Conservation (phyloP, 2,329 filamentous ascomycete genomes). For the Hymenoscyphus linearis region DNA sequence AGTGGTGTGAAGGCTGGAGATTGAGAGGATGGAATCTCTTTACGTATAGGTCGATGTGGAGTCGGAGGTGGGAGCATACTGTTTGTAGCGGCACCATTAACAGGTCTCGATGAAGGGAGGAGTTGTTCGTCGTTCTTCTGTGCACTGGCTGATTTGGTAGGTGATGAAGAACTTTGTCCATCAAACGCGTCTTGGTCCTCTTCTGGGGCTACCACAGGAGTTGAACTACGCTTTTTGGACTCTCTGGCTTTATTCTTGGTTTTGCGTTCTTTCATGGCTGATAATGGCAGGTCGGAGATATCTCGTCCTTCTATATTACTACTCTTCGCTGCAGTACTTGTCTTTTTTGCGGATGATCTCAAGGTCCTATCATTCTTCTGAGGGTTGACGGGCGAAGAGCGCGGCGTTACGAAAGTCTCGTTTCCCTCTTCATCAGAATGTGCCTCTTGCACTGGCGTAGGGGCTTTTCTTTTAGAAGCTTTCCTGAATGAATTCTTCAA, state of each 20-base stretch:
- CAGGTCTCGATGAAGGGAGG: not conserved
- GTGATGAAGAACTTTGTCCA: constrained; percentile 18
- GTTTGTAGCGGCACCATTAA: constrained; percentile 1
- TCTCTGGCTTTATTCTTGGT: not conserved
- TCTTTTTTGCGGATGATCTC: not conserved
- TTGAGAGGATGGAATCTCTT: constrained; percentile 32
- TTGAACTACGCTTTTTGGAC: not conserved
- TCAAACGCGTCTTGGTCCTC: constrained; percentile 16
- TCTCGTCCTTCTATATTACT: not conserved
- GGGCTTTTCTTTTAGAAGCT: not conserved
- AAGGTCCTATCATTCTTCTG: not conserved
- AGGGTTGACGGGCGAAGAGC: no score
- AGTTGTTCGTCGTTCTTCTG: not conserved
- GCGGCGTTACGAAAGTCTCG: not conserved
- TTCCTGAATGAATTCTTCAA: not conserved
- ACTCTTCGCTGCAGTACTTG: not conserved
- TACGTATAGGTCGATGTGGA: constrained; percentile 17
- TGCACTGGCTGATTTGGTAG: not conserved
- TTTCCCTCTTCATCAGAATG: not conserved
- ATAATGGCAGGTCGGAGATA: not conserved
- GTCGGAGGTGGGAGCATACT: constrained; percentile 26
- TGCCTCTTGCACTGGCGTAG: not conserved
- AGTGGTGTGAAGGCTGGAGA: constrained; percentile 29
- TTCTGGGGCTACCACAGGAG: not conserved
- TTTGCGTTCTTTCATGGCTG: not conserved